Evolutionary conservation across 306 rosid species (phyloP).

Genomic region (Psophocarpus tetragonolobus): DNA sequence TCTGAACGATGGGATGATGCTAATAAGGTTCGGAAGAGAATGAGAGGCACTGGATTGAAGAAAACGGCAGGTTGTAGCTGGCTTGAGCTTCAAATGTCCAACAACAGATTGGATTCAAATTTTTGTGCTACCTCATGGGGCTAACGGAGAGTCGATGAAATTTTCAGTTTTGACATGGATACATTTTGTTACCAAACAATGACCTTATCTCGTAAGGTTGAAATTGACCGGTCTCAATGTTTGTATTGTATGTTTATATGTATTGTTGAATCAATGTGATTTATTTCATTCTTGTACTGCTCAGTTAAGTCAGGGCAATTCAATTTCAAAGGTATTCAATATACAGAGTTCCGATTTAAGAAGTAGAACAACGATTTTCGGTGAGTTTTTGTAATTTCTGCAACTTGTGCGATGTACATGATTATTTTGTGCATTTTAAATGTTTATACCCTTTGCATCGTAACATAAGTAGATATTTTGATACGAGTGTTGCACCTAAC

Average conservation of each 20-base stretch:
- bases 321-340: background rate
- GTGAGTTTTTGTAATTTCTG: background rate
- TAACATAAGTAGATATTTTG: background rate
- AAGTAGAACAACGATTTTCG: constrained; percentile 18
- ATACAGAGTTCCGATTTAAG: background rate
- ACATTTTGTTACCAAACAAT: background rate
- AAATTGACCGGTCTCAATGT: constrained; percentile 50
- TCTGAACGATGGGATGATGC: constrained; percentile 75
- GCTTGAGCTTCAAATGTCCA: constrained; percentile 50
- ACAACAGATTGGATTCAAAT: constrained; percentile 6
- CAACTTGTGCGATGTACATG: background rate
- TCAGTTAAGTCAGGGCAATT: constrained; percentile 49
- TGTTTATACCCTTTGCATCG: background rate
- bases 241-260: background rate
- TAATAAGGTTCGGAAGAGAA: constrained; percentile 51
- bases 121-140: constrained; percentile 16
- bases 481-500: background rate
- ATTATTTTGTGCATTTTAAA: background rate
- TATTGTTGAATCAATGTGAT: constrained; percentile 17
- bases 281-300: constrained; percentile 1
- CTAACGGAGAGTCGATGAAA: constrained; percentile 3
- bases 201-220: constrained; percentile 23
- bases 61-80: constrained; percentile 63
- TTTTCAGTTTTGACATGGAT: background rate
- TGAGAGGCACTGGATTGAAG: constrained; percentile 62